A percentile compares a stretch with the other conserved stretches of the same genome.
Evolutionary conservation across 75 land plant species (phyloP).

Genomic region (Sequoiadendron giganteum): DNA sequence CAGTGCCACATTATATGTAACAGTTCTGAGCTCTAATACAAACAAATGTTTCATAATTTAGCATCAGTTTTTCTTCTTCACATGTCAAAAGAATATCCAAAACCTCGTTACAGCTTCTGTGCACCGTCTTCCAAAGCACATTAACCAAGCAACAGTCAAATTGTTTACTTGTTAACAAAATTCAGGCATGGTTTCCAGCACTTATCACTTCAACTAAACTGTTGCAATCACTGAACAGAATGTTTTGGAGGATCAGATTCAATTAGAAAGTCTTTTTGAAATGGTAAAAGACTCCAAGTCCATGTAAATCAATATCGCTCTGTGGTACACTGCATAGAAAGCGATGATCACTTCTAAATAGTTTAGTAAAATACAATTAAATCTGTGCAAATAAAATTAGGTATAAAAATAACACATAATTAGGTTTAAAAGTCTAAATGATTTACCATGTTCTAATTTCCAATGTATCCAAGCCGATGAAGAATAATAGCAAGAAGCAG

Average conservation of each 20-base stretch:
- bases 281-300: background rate
- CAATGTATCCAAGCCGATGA: slow-evolving; percentile 81
- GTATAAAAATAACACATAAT: background rate
- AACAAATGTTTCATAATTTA: background rate
- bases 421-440: background rate
- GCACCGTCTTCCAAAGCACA: background rate
- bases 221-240: background rate
- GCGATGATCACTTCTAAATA: background rate
- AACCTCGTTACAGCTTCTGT: background rate
- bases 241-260: background rate
- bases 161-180: slow-evolving; percentile 4
- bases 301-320: background rate
- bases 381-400: background rate
- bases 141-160: background rate
- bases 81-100: background rate
- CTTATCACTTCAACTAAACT: background rate
- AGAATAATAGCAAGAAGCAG: slow-evolving; percentile 77
- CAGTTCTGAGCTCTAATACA: background rate
- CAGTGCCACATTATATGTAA: slow-evolving; percentile 4
- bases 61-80: background rate
- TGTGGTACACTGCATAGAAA: background rate
- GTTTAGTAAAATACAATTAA: background rate
- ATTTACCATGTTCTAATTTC: slow-evolving; percentile 27
- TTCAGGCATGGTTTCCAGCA: background rate
- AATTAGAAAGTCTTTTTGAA: background rate